A percentile compares a stretch with the other conserved stretches of the same genome.
phyloP scores from a whole-genome alignment of 768 basidiomycete species.

The Boletus rubescentipes region DNA sequence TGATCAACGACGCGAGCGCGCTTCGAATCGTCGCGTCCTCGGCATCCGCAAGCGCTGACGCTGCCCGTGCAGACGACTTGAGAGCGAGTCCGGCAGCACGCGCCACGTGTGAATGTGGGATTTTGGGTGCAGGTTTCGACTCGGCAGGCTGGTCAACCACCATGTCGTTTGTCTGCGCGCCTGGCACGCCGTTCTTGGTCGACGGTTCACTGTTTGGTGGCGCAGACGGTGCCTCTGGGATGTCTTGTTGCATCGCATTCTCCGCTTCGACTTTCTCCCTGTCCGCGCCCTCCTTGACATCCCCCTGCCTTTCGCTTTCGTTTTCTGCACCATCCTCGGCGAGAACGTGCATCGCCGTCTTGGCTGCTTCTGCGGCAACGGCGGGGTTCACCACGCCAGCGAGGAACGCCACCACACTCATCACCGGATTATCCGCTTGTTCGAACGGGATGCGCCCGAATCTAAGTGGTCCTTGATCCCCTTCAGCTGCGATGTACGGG shows the following conservation, averaged over 20 bases:
- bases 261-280: constrained; percentile 46
- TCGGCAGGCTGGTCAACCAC: constrained; percentile 42
- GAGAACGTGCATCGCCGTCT: constrained; percentile 81
- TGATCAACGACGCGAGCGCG: constrained; percentile 80
- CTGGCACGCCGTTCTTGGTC: constrained; percentile 15
- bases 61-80: constrained; percentile 84
- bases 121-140: constrained; percentile 33
- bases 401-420: constrained; percentile 97
- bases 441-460: constrained; percentile 87
- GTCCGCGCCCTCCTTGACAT: constrained; percentile 34
- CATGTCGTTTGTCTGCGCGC: constrained; percentile 40
- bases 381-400: constrained; percentile 89
- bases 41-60: constrained; percentile 72
- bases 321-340: constrained; percentile 54
- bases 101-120: constrained; percentile 73
- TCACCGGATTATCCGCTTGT: constrained; percentile 95
- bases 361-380: constrained; percentile 92
- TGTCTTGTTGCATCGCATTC: constrained; percentile 34
- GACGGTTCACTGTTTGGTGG: constrained; percentile 14
- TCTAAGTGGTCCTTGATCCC: constrained; percentile 69
- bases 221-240: constrained; percentile 6
- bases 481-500: constrained; percentile 78
- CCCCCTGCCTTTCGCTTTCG: constrained; percentile 24
- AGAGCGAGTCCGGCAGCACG: constrained; percentile 88
- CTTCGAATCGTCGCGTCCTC: constrained; percentile 81